Conservation (phyloP, 306 rosid species). For the Rubus parviflorus region DNA sequence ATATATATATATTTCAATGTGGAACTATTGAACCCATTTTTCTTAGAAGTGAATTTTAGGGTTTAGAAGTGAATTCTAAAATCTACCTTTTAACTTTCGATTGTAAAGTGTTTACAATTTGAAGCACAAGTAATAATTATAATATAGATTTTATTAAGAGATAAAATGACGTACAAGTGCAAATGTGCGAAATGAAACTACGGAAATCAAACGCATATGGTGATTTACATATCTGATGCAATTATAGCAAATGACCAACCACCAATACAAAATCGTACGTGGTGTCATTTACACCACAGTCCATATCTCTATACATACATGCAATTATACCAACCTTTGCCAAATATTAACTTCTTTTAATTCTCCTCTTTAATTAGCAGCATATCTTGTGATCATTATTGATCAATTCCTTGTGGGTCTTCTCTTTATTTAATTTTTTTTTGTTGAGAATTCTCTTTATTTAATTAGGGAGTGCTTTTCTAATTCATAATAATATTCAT, state of each 20-base stretch:
- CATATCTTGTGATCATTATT: conserved; percentile 27
- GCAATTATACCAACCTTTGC: conserved; percentile 12
- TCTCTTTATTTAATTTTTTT: conserved; percentile 11
- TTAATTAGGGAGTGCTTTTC: conserved; percentile 32
- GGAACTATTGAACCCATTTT: too few relatives aligned
- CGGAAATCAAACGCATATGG: not conserved
- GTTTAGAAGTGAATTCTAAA: too few relatives aligned
- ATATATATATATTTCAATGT: too few relatives aligned
- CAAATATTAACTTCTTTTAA: not conserved
- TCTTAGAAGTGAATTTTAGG: too few relatives aligned
- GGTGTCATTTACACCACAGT: conserved; percentile 30
- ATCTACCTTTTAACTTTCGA: too few relatives aligned
- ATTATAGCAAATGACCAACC: not conserved
- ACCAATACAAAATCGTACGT: conserved; percentile 19
- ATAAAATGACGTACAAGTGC: too few relatives aligned
- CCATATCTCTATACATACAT: conserved; percentile 17
- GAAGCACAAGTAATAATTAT: too few relatives aligned
- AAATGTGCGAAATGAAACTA: not conserved
- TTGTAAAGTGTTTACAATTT: too few relatives aligned
- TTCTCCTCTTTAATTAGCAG: not conserved
- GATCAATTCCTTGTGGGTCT: conserved; percentile 15
- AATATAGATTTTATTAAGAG: too few relatives aligned
- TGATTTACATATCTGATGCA: not conserved
- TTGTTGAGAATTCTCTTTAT: conserved; percentile 15
- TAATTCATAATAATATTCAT: conserved; percentile 16